These are phyloP conservation scores for Lizonia empirigonia DNA, from an alignment of 2,329 filamentous ascomycete species.

Conservation along the genomic window DNA sequence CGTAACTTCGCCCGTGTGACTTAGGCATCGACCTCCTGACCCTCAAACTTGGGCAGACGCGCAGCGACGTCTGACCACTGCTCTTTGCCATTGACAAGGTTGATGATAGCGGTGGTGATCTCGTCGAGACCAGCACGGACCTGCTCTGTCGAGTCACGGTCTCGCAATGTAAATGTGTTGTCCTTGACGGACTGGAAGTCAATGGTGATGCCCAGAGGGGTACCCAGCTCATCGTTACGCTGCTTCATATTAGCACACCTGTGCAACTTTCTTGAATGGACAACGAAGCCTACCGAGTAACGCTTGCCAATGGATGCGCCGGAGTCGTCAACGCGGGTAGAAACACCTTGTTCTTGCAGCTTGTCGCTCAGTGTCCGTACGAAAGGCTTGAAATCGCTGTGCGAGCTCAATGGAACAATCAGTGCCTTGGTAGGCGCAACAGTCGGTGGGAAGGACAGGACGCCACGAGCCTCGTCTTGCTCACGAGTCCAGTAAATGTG, in stretches of 20 bases:
- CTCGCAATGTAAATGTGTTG: slow-evolving; percentile 81
- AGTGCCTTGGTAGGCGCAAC: slow-evolving; percentile 96
- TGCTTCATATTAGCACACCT: slow-evolving; percentile 29
- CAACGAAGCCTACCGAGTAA: slow-evolving; percentile 56
- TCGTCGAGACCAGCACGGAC: slow-evolving; percentile 82
- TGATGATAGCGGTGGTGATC: slow-evolving; percentile 75
- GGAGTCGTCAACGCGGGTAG: slow-evolving; percentile 87
- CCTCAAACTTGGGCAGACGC: slow-evolving; percentile 81
- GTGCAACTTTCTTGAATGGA: background rate
- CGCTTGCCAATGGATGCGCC: slow-evolving; percentile 93
- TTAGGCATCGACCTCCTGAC: slow-evolving; percentile 41
- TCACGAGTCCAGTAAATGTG: slow-evolving; percentile 94
- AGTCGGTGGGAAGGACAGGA: slow-evolving; percentile 74
- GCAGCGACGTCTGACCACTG: slow-evolving; percentile 73
- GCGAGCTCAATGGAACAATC: slow-evolving; percentile 83
- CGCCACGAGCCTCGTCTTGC: slow-evolving; percentile 80
- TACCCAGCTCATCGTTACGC: slow-evolving; percentile 94
- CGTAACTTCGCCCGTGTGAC: slow-evolving; percentile 3
- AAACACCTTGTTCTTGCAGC: slow-evolving; percentile 76
- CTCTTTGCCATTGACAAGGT: slow-evolving; percentile 66
- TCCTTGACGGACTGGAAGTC: slow-evolving; percentile 96
- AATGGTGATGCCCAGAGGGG: slow-evolving; percentile 89
- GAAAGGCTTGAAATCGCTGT: slow-evolving; percentile 79
- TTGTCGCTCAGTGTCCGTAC: slow-evolving; percentile 74
- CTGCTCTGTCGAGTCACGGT: slow-evolving; percentile 86